Evolutionary conservation across 805 yeast genomes (phyloP), one percentile per base, ranked within the genome.

Genomic region (Ogataea degrootiae): DNA sequence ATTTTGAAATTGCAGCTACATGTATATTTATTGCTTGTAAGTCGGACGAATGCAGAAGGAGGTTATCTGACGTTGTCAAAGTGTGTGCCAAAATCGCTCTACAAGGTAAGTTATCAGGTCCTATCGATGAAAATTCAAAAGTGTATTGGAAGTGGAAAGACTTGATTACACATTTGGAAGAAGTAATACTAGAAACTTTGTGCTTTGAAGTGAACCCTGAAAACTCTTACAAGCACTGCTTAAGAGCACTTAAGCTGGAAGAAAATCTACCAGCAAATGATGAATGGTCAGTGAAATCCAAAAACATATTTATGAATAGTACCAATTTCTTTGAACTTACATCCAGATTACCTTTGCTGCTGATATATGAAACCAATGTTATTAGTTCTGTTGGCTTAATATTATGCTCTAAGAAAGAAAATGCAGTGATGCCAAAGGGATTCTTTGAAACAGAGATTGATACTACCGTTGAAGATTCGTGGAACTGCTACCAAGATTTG

Each of bases 91-190:
- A 68, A 41, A 68, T 72, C 5, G 80, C 82, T 0, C 39, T 60
- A 17, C 57, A 49, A 23, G 70, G 70, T 19, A 74, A 73, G 42
- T 66, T 66, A 15, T 61, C 62, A 41, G 66, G 67, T 41, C 61
- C 58, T 41, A 71, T 68, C 26, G 75, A 68, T 49, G 78, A 71
- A 58, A 76, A 69, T 51, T 67, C 69, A 22, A 73, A 68, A 60
- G 79, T 71, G 40, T 79, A 68, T 52, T 71, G 75, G 75, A 68
- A 69, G 57, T 80, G 77, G 83, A 66, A 69, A 51, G 83, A 72
- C 51, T 63, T 64, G 15, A 68, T 79, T 33, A 66, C 70, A 12
- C 68, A 57, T 61, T 67, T 68, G 39, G 85, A 73, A 47, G 80
- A 68, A 58, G 60, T 68, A 55, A 63, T 71, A 47, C 68, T 72